Conservation (phyloP, 2,329 filamentous ascomycete species). For the Fusarium begoniae region DNA sequence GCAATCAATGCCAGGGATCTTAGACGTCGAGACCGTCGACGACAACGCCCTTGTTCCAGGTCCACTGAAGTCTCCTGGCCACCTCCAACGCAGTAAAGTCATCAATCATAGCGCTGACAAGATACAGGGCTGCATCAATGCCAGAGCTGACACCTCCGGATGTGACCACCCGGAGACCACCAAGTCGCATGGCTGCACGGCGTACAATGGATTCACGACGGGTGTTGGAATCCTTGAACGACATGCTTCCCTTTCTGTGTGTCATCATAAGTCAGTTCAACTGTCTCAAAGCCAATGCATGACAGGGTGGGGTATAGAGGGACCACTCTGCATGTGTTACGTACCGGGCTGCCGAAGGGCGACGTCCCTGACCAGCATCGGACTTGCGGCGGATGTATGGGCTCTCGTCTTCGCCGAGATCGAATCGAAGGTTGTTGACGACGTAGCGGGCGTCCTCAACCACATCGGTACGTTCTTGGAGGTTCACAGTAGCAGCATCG, state of each 20-base stretch:
- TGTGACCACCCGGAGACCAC: conserved; percentile 78
- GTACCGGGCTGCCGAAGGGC: conserved; percentile 69
- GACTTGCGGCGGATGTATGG: conserved; percentile 83
- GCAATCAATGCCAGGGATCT: conserved; percentile 45
- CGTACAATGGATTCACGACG: conserved; percentile 84
- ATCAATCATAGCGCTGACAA: conserved; percentile 83
- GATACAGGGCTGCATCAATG: conserved; percentile 84
- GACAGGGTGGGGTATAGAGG: conserved; percentile 38
- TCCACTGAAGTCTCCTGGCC: conserved; percentile 79
- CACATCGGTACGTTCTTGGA: conserved; percentile 82
- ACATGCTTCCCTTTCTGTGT: conserved; percentile 81
- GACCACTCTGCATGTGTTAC: conserved; percentile 41
- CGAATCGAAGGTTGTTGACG: conserved; percentile 90
- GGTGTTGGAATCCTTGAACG: conserved; percentile 76
- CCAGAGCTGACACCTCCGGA: conserved; percentile 81
- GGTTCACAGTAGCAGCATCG: conserved; percentile 73
- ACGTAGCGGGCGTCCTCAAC: conserved; percentile 84
- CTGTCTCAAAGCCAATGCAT: conserved; percentile 35
- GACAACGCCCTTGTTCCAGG: conserved; percentile 86
- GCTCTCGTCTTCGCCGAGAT: conserved; percentile 83
- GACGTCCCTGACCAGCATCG: conserved; percentile 63
- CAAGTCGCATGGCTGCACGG: conserved; percentile 78
- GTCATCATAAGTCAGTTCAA: conserved; percentile 37
- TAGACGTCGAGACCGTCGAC: conserved; percentile 88
- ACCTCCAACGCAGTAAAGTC: conserved; percentile 80